Base-by-base conservation (phyloP, 2,329 filamentous ascomycete genomes). In the Arachnomyces sp. region DNA sequence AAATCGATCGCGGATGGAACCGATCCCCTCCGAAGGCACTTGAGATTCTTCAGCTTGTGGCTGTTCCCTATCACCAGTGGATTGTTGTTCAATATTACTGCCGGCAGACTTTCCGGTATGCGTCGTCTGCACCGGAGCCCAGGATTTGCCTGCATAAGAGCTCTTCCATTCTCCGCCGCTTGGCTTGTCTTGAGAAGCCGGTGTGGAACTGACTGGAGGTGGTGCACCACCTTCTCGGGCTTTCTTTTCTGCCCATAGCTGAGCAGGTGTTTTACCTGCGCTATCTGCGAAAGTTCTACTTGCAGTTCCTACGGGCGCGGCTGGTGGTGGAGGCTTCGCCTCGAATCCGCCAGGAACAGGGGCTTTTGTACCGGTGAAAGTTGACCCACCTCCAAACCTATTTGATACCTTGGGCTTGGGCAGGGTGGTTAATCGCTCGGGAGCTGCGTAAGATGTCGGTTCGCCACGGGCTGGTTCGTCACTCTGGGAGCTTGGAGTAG, bases 181-280 rank as follows among this genome's bases (percentile, higher is more conserved):
- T 56, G 74, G 72, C 60, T 94, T 87, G 37, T 73, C 71, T 37
- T 70, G 60, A n/a, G 74, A 55, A 2, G 63, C 48, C 16, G 52
- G 53, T 5, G 64, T 48, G 16, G 68, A 58, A 38, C 65, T 44
- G 34, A 61, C 56, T 32, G 74, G 57, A 14, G 69, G 60, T 37
- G 71, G 61, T 31, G 68, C 68, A 34, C 76, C 81, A 38, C 75
- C 79, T 60, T 92, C 80, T 45, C 80, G 81, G 29, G 85, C 90
- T 70, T 96, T 96, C 70, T 89, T 94, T 70, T 98, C 92, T 0
- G 90, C 90, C 92, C 92, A 98, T 28, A 94, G 68, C 63, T 98
- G 92, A 20, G 92, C 89, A 5, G 92, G 92, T 4, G 92, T 96
- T 71, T 96, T 98, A 46, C 92, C 92, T 47, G 84, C 89, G 61